These are phyloP conservation scores for Termitomyces sp. DNA, from an alignment of 768 basidiomycete genomes.

Conservation along the genomic window DNA sequence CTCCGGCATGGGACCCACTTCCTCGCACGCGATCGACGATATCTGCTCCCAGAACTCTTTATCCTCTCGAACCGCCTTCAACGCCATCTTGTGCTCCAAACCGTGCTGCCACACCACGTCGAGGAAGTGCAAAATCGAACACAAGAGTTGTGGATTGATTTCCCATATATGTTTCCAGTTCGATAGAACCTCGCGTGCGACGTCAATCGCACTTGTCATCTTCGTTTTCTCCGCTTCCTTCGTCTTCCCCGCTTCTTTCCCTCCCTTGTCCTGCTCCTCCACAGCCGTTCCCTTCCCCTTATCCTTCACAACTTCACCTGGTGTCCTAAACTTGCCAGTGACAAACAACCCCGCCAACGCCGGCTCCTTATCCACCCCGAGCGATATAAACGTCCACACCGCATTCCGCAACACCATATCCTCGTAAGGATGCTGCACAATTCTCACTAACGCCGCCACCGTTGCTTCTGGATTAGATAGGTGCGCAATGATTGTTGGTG, in stretches of 20 bases:
- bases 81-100: conserved; percentile 57
- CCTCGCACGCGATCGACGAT: conserved; percentile 53
- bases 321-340: conserved; percentile 59
- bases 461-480: conserved; percentile 72
- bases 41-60: conserved; percentile 68
- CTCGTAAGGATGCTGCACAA: conserved; percentile 76
- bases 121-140: conserved; percentile 70
- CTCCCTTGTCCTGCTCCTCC: conserved; percentile 27
- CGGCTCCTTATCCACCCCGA: conserved; percentile 82
- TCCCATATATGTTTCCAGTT: conserved; percentile 77
- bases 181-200: conserved; percentile 59
- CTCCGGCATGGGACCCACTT: conserved; percentile 71
- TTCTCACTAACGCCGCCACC: conserved; percentile 59
- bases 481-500: conserved; percentile 73
- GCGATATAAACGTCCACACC: conserved; percentile 79
- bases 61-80: conserved; percentile 53
- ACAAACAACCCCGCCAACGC: conserved; percentile 79
- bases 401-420: conserved; percentile 66
- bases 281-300: conserved; percentile 23
- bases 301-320: conserved; percentile 31
- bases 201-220: conserved; percentile 53
- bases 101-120: conserved; percentile 77
- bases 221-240: conserved; percentile 25
- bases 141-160: conserved; percentile 67
- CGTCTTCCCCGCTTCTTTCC: conserved; percentile 25